Evolutionary conservation across 1,284 basidiomycete genomes (phyloP).

Genomic region (Cutaneotrichosporon curvatum): DNA sequence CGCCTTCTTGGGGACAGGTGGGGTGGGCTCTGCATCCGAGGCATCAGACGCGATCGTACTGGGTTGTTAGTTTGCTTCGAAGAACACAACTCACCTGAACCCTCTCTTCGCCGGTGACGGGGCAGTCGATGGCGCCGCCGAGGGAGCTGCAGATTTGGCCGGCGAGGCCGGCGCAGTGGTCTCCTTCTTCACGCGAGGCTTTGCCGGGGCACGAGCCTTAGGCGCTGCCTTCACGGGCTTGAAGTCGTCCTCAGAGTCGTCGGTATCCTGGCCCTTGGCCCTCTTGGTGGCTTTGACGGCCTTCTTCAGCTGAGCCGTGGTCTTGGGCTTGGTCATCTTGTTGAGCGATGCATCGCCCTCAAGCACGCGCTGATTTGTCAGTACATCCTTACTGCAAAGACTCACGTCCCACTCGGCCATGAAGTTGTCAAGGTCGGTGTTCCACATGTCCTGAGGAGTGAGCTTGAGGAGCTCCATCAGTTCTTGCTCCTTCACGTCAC

Average conservation of each 20-base stretch:
- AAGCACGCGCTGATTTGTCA: constrained; percentile 38
- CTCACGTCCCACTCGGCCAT: constrained; percentile 71
- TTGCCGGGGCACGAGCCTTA: constrained; percentile 42
- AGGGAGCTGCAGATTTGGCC: constrained; percentile 2
- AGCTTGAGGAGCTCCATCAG: constrained; percentile 70
- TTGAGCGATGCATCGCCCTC: too few species aligned
- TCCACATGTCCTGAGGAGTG: constrained; percentile 82
- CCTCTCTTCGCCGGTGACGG: constrained; percentile 17
- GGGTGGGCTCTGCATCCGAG: constrained; percentile 26
- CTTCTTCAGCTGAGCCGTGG: constrained; percentile 59
- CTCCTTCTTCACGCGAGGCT: constrained; percentile 26
- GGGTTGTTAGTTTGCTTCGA: too few species aligned
- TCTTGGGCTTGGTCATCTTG: constrained; percentile 61
- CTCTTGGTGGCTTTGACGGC: constrained; percentile 50
- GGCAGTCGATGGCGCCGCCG: constrained; percentile 10
- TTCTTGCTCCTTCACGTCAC: constrained; percentile 74
- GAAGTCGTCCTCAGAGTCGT: constrained; percentile 62
- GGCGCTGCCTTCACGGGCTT: constrained; percentile 58
- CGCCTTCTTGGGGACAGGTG: constrained; percentile 22
- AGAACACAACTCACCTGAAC: too few species aligned
- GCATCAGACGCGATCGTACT: constrained; percentile 21
- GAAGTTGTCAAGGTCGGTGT: constrained; percentile 79
- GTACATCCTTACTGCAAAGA: constrained; percentile 53
- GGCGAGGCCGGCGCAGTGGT: constrained; percentile 20
- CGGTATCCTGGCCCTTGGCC: constrained; percentile 51